A percentile compares a stretch with the other conserved stretches of the same genome.
Evolutionary conservation across 2,329 filamentous ascomycete species (phyloP).

Genomic region (Bretziella fagacearum): DNA sequence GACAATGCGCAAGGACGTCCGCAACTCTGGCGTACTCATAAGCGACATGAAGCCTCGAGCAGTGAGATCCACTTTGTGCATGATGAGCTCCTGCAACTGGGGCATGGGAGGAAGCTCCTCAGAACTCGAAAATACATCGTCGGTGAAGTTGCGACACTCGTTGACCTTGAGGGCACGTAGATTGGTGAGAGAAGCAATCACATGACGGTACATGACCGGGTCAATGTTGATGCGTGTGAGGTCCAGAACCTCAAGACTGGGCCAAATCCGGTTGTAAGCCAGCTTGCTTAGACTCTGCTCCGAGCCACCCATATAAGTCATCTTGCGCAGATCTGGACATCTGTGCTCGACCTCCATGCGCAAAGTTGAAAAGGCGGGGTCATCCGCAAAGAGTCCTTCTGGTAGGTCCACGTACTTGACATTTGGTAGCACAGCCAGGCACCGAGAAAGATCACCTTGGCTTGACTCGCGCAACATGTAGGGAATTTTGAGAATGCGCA

Average conservation of each 20-base stretch:
- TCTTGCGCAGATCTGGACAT: constrained; percentile 73
- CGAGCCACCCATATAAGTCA: constrained; percentile 65
- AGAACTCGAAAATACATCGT: constrained; percentile 55
- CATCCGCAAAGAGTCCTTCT: constrained; percentile 71
- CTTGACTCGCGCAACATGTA: constrained; percentile 88
- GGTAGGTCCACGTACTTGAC: constrained; percentile 82
- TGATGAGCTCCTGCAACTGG: constrained; percentile 51
- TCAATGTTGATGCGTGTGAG: constrained; percentile 52
- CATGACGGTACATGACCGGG: constrained; percentile 50
- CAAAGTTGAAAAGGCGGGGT: constrained; percentile 55
- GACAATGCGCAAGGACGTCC: constrained; percentile 46
- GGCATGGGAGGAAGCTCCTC: constrained; percentile 57
- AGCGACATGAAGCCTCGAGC: constrained; percentile 52
- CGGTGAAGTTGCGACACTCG: constrained; percentile 52
- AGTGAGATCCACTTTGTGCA: constrained; percentile 59
- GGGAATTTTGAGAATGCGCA: constrained; percentile 70
- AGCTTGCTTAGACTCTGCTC: constrained; percentile 62
- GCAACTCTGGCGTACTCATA: constrained; percentile 43
- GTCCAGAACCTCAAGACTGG: constrained; percentile 55
- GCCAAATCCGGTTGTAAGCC: constrained; percentile 48
- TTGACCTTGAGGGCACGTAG: constrained; percentile 61
- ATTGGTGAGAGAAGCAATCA: constrained; percentile 47
- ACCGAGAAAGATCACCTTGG: constrained; percentile 69
- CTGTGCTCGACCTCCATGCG: constrained; percentile 70
- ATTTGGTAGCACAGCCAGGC: constrained; percentile 69